A percentile compares a stretch with the other conserved stretches of the same genome.
phyloP scores from a whole-genome alignment of 2,329 filamentous ascomycete genomes.

The Apiospora kogelbergensis region DNA sequence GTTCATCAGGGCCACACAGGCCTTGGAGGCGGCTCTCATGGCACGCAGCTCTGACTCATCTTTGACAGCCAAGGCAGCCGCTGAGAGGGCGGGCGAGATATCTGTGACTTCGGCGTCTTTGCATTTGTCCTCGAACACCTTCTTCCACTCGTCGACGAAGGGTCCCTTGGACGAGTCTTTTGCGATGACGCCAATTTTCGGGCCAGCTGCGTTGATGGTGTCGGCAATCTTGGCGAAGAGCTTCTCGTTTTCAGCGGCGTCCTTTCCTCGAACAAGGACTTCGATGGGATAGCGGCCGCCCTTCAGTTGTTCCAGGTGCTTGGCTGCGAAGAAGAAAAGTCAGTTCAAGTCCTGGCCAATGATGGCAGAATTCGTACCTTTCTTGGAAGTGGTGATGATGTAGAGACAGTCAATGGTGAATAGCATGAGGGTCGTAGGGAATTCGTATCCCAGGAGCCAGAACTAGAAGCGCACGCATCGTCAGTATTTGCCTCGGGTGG shows the following conservation, averaged over 20 bases:
- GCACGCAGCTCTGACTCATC: conserved; percentile 91
- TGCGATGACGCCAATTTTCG: conserved; percentile 83
- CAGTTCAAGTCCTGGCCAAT: conserved; percentile 14
- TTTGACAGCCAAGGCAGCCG: conserved; percentile 84
- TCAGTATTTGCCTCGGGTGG: conserved; percentile 16
- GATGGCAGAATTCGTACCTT: conserved; percentile 59
- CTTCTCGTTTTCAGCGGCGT: conserved; percentile 87
- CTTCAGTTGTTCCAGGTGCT: conserved; percentile 89
- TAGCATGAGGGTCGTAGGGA: conserved; percentile 91
- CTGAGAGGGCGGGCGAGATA: conserved; percentile 77
- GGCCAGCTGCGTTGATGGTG: conserved; percentile 83
- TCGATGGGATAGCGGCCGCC: conserved; percentile 91
- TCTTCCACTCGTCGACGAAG: conserved; percentile 97
- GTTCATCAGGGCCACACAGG: conserved; percentile 91
- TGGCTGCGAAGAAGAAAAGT: conserved; percentile 58
- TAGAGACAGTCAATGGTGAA: conserved; percentile 86
- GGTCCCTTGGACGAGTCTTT: conserved; percentile 85
- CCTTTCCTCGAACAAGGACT: conserved; percentile 88
- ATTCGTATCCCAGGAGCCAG: conserved; percentile 98
- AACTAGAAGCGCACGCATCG: conserved; percentile 58
- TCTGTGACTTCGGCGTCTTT: conserved; percentile 90
- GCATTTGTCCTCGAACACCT: conserved; percentile 71
- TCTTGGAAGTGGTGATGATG: conserved; percentile 94
- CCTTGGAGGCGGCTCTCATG: conserved; percentile 91
- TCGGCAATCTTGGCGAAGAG: conserved; percentile 83